Evolutionary conservation across 2,329 filamentous ascomycete species (phyloP).

Genomic region (Xylaria multiplex): DNA sequence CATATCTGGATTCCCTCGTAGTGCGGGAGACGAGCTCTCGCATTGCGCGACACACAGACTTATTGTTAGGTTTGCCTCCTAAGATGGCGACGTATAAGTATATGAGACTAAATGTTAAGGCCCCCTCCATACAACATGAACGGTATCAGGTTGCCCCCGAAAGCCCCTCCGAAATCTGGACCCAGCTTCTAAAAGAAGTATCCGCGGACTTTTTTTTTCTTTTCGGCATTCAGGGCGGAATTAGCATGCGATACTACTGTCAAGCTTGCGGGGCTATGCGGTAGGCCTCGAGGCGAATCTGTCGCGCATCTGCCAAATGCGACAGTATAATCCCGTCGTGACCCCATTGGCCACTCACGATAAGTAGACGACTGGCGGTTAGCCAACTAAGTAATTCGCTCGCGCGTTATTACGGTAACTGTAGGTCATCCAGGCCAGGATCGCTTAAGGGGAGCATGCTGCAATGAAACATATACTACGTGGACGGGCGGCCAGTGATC

Average conservation of each 20-base stretch:
- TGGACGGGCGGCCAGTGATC: slow-evolving; percentile 16
- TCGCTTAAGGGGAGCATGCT: slow-evolving; percentile 21
- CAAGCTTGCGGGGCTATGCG: slow-evolving; percentile 9
- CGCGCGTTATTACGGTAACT: not conserved
- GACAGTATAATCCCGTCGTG: slow-evolving; percentile 20
- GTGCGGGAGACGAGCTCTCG: slow-evolving; percentile 1
- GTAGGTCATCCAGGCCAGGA: slow-evolving; percentile 16
- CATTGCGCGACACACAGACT: not conserved
- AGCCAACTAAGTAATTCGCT: slow-evolving; percentile 19
- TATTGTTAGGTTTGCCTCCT: not conserved
- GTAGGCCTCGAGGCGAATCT: slow-evolving; percentile 27
- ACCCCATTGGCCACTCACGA: slow-evolving; percentile 32
- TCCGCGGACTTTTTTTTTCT: slow-evolving; percentile 32
- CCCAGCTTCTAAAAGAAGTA: slow-evolving; percentile 29
- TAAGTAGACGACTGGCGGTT: slow-evolving; percentile 13
- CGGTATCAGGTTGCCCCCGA: slow-evolving; percentile 9
- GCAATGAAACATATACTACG: slow-evolving; percentile 21
- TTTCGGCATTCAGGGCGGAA: slow-evolving; percentile 9
- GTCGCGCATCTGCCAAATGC: slow-evolving; percentile 32
- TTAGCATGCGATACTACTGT: slow-evolving; percentile 22
- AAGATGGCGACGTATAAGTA: slow-evolving; percentile 15
- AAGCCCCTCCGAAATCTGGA: not conserved
- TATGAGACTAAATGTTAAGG: slow-evolving; percentile 1
- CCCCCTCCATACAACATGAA: not conserved
- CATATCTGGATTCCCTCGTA: slow-evolving; percentile 6